Base-by-base conservation (phyloP, 2,329 filamentous ascomycete genomes). In the Colletotrichum godetiae region DNA sequence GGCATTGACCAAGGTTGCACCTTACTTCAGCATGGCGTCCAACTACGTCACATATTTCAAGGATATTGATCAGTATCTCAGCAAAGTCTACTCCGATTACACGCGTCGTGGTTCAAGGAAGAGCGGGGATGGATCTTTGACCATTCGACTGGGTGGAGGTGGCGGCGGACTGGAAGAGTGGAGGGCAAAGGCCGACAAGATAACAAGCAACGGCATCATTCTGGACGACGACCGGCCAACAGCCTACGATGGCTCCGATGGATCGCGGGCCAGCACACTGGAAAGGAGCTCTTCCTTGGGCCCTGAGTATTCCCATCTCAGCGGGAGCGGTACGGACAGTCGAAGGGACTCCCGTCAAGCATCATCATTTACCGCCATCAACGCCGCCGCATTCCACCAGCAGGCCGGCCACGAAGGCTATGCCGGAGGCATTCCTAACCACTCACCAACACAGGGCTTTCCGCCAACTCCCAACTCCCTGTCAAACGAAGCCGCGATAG, bases 121-220 rank as follows among this genome's bases (percentile, higher is more conserved):
- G 59, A 79, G 78, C 19, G 74, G 80, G 73, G 78, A 82, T 75
- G 76, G 80, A 68, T 78, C 82, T 57, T 76, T 82, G 19, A 84
- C 83, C 42, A 79, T 88, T n/a, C 82, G 83, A 3, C 78, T 85
- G 60, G 84, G 84, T 1, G 84, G 82, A 6, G 74, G 75, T 3
- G 86, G 88, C 15, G 89, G 88, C 42, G 89, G 87, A 1, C 79
- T 90, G 4, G 88, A 89, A 74, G 88, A 90, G 76, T 91, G 88
- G 80, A 86, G 85, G 73, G 79, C 84, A 11, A 79, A 84, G 60
- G 77, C 77, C 0, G 77, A 76, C 49, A 81, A 80, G 69, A 81
- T 87, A 12, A 85, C 85, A 71, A 86, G 86, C 74, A 85, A 87
- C 57, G 85, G 85, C 49, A 79, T 79, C 35, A 83, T 86, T 11